phyloP scores from a whole-genome alignment of 169 alveolate species.

The Plasmodium gonderi region DNA sequence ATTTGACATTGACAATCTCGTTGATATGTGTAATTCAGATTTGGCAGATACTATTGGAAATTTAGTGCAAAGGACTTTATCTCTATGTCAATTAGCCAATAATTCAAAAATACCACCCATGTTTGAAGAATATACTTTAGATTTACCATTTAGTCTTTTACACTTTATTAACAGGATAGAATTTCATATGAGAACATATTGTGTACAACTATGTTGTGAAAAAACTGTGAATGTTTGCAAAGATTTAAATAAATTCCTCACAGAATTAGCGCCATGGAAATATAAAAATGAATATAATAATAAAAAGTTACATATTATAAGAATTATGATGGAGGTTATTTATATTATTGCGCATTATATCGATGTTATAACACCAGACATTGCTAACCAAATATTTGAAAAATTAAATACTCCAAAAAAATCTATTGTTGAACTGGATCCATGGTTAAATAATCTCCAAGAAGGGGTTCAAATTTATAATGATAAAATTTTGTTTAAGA shows the following conservation, averaged over 20 bases:
- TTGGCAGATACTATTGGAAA: slow-evolving; percentile 89
- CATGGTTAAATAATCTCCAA: slow-evolving; percentile 77
- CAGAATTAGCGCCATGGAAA: slow-evolving; percentile 92
- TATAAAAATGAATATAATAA: slow-evolving; percentile 69
- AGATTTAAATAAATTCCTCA: slow-evolving; percentile 87
- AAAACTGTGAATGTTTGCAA: slow-evolving; percentile 84
- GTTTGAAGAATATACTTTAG: slow-evolving; percentile 70
- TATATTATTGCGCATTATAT: slow-evolving; percentile 89
- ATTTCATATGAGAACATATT: slow-evolving; percentile 67
- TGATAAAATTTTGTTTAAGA: slow-evolving; percentile 64
- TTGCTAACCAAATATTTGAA: slow-evolving; percentile 85
- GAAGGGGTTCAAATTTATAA: slow-evolving; percentile 57
- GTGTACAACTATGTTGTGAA: slow-evolving; percentile 83
- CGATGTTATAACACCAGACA: slow-evolving; percentile 89
- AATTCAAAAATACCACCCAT: slow-evolving; percentile 82
- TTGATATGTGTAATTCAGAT: slow-evolving; percentile 87
- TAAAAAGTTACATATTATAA: slow-evolving; percentile 83
- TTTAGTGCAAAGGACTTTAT: slow-evolving; percentile 86
- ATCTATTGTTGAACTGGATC: slow-evolving; percentile 74
- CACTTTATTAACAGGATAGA: slow-evolving; percentile 78
- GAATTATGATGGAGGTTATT: slow-evolving; percentile 91
- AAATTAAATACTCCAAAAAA: slow-evolving; percentile 83
- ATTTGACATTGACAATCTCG: slow-evolving; percentile 81
- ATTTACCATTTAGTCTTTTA: slow-evolving; percentile 84
- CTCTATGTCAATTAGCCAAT: slow-evolving; percentile 81